Base-by-base conservation (phyloP, 1,284 basidiomycete genomes). In the Ceratobasidium sp. region DNA sequence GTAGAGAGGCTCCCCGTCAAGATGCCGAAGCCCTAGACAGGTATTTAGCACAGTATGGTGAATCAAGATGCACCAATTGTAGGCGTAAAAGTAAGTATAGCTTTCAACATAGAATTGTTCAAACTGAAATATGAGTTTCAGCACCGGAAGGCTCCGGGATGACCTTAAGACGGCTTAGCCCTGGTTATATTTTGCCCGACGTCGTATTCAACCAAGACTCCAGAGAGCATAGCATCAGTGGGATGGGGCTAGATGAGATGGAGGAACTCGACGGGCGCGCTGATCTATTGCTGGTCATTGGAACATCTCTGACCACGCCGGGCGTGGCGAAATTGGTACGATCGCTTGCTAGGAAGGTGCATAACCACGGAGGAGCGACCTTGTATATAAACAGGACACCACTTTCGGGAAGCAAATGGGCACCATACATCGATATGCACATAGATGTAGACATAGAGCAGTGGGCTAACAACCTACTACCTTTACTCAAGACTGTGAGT, bases 311-410 rank as follows among this genome's bases (percentile, higher is more conserved):
- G 23, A 36, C 9, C 8, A 59, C 57, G 21, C 9, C 34, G 8
- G 57, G 57, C 39, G 57, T 21, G 23, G 57, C 57, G 3, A 59
- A 39, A 39, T n/a, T 59, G 14, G 32, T 59, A 59, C 34, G 21
- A 59, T 59, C 32, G 28, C 32, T 59, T 28, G 57, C 32, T 8
- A 59, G 39, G 34, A 59, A 41, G 21, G 57, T 59, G 30, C 57
- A 59, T 23, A 8, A 16, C 5, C 16, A 32, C 16, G 57, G 32
- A 9, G 57, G 57, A 18, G 34, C 34, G 28, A 32, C 39, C 6
- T 28, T 59, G 3, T 59, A 59, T 23, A 21, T 59, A 10, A n/a
- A 59, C 32, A 32, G 57, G 12, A 30, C 18, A 23, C 5, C 3
- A 3, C 10, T 59, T 16, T 41, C 12, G 34, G 21, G 39, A 6